These are phyloP conservation scores for Annulohypoxylon moriforme DNA, from an alignment of 495 filamentous ascomycete species.

Conservation along the genomic window DNA sequence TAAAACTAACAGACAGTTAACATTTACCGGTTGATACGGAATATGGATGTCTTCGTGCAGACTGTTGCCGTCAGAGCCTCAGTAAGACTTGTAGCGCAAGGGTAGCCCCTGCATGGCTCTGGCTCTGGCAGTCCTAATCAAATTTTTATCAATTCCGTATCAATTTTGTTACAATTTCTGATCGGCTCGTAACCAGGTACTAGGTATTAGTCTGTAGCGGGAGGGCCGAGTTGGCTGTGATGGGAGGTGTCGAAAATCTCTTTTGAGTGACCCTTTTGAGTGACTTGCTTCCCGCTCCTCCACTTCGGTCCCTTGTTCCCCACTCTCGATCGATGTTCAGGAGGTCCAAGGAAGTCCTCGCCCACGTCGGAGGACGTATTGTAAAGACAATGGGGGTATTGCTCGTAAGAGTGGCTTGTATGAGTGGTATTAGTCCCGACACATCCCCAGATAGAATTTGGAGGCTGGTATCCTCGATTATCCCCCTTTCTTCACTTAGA, in stretches of 20 bases:
- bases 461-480: constrained; percentile 5
- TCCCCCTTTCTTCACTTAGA: background rate
- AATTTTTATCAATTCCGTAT: no score
- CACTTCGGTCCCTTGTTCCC: constrained; percentile 47
- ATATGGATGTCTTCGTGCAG: constrained; percentile 5
- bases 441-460: constrained; percentile 9
- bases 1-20: constrained; percentile 5
- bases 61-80: constrained; percentile 31
- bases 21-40: constrained; percentile 16
- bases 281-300: constrained; percentile 49
- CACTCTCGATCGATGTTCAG: constrained; percentile 40
- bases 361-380: constrained; percentile 22
- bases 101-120: constrained; percentile 32
- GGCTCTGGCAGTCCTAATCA: no score
- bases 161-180: no score
- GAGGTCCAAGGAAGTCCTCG: constrained; percentile 19
- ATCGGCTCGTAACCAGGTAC: no score
- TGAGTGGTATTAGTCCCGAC: constrained; percentile 38
- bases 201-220: background rate
- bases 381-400: constrained; percentile 29
- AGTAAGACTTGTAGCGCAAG: constrained; percentile 20
- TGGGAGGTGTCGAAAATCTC: constrained; percentile 30
- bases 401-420: constrained; percentile 22
- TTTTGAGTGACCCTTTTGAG: constrained; percentile 47
- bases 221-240: constrained; percentile 14